phyloP scores from a whole-genome alignment of 2,329 filamentous ascomycete species.

The Diaporthe humulicola region DNA sequence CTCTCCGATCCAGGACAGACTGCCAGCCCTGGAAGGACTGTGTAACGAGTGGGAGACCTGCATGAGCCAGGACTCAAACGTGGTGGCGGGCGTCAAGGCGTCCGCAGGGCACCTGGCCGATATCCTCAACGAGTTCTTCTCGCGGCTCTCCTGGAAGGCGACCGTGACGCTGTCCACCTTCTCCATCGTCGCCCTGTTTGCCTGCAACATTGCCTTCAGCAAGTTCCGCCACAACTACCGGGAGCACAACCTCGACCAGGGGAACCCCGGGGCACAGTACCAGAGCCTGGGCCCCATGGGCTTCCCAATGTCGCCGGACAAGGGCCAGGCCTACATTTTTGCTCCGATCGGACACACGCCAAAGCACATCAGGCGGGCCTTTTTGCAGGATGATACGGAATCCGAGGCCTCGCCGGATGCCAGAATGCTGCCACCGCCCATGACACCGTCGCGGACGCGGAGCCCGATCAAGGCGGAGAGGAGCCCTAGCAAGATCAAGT shows the following conservation, averaged over 20 bases:
- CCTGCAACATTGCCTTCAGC: constrained; percentile 60
- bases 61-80: constrained; percentile 85
- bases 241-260: constrained; percentile 15
- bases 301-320: constrained; percentile 43
- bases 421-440: constrained; percentile 57
- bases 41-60: constrained; percentile 89
- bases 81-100: constrained; percentile 83
- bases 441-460: constrained; percentile 60
- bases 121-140: constrained; percentile 92
- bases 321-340: constrained; percentile 62
- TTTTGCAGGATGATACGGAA: constrained; percentile 60
- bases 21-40: constrained; percentile 79
- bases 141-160: constrained; percentile 37
- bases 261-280: constrained; percentile 34
- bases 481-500: constrained; percentile 59
- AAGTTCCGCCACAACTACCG: constrained; percentile 48
- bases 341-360: constrained; percentile 64
- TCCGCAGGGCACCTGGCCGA: constrained; percentile 90
- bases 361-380: constrained; percentile 57
- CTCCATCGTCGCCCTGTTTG: constrained; percentile 61
- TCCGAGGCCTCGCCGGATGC: constrained; percentile 64
- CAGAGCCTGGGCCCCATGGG: constrained; percentile 43
- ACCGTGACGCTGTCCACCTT: constrained; percentile 62
- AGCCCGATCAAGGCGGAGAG: constrained; percentile 65
- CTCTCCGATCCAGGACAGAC: constrained; percentile 68